Conservation (phyloP, 2,329 filamentous ascomycete species). For the Acrodontium crateriforme region DNA sequence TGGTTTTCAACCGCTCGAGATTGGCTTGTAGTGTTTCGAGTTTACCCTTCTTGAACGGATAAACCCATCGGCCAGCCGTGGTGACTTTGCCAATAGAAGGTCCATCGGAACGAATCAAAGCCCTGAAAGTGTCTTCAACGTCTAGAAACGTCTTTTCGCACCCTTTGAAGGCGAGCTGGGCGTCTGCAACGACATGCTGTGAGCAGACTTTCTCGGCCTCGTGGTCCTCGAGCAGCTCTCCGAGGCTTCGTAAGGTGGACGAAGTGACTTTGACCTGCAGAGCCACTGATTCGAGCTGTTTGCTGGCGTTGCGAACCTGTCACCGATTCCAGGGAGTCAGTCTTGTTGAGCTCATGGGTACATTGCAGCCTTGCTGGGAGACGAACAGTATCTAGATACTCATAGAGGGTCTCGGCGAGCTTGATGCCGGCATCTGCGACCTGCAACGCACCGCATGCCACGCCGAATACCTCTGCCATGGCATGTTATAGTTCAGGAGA, state of each 20-base stretch:
- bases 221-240: slow-evolving; percentile 4
- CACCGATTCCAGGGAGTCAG: slow-evolving; percentile 3
- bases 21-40: slow-evolving; percentile 7
- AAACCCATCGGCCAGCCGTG: slow-evolving; percentile 3
- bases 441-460: slow-evolving; percentile 5
- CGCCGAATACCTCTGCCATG: slow-evolving; percentile 8
- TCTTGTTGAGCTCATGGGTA: slow-evolving; percentile 3
- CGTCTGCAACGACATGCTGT: slow-evolving; percentile 4
- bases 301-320: slow-evolving; percentile 7
- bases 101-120: neutral
- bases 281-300: slow-evolving; percentile 6
- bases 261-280: slow-evolving; percentile 8
- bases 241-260: slow-evolving; percentile 3
- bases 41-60: slow-evolving; percentile 5
- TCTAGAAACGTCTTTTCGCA: slow-evolving; percentile 9
- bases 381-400: neutral
- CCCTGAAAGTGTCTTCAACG: slow-evolving; percentile 5
- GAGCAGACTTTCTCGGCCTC: slow-evolving; percentile 1
- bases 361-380: neutral
- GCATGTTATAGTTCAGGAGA: no score
- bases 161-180: slow-evolving; percentile 5
- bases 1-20: slow-evolving; percentile 9
- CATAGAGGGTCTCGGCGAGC: no score
- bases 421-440: slow-evolving; percentile 8
- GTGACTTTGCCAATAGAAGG: slow-evolving; percentile 1